phyloP scores from a whole-genome alignment of 805 yeast genomes.

The Schizosaccharomyces cryophilus region DNA sequence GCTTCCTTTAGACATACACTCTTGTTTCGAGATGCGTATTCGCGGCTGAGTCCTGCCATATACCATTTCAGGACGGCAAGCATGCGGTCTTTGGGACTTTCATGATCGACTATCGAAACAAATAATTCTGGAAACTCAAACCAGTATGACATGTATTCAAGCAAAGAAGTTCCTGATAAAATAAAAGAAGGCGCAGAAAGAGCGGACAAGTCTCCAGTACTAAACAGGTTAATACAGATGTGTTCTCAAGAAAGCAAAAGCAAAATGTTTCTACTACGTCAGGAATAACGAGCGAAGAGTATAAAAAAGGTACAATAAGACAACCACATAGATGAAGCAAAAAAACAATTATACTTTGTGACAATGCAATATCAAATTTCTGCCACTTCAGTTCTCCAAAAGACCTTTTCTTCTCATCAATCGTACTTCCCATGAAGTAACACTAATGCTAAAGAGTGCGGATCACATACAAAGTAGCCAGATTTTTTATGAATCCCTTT shows the following conservation, averaged over 20 bases:
- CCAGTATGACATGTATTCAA: slow-evolving; percentile 83
- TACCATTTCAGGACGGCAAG: slow-evolving; percentile 77
- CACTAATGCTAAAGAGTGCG: too few species aligned
- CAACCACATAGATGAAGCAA: too few species aligned
- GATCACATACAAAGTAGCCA: background rate
- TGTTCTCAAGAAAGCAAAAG: too few species aligned
- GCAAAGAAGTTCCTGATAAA: slow-evolving; percentile 64
- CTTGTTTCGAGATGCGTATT: slow-evolving; percentile 81
- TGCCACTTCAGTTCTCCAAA: too few species aligned
- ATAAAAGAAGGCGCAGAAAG: slow-evolving; percentile 96
- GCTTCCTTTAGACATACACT: slow-evolving; percentile 75
- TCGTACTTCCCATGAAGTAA: too few species aligned
- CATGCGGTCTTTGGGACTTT: slow-evolving; percentile 32
- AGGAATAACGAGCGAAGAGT: too few species aligned
- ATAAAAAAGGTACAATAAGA: too few species aligned
- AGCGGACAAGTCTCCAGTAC: slow-evolving; percentile 63
- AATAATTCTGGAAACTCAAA: slow-evolving; percentile 67
- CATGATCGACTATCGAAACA: slow-evolving; percentile 32
- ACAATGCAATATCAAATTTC: too few species aligned
- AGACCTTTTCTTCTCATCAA: too few species aligned
- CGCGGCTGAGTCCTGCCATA: slow-evolving; percentile 71
- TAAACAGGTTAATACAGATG: background rate
- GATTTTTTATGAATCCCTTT: background rate
- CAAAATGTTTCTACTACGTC: too few species aligned
- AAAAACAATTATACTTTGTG: too few species aligned